Evolutionary conservation across 805 yeast genomes (phyloP).

Genomic region (Starmerella apis): DNA sequence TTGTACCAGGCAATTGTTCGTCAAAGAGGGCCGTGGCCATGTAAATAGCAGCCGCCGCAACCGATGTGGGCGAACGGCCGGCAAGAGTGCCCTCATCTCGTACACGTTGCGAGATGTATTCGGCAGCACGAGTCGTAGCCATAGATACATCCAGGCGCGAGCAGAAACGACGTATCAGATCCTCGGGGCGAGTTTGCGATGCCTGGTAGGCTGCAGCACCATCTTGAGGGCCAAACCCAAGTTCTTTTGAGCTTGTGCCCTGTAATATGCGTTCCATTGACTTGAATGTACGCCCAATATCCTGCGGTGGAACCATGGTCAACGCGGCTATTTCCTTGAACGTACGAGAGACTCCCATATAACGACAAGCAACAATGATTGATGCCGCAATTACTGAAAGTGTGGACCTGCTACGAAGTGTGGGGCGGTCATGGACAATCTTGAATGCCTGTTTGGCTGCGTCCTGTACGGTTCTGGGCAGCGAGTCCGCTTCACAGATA

Average conservation of each 20-base stretch:
- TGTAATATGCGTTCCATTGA: slow-evolving; percentile 61
- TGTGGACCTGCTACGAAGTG: slow-evolving; percentile 79
- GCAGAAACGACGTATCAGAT: slow-evolving; percentile 89
- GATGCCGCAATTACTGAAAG: slow-evolving; percentile 96
- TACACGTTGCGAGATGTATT: slow-evolving; percentile 78
- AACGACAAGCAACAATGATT: slow-evolving; percentile 85
- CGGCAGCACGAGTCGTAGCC: slow-evolving; percentile 84
- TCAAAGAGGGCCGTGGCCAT: slow-evolving; percentile 87
- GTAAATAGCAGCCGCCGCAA: slow-evolving; percentile 94
- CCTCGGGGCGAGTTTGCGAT: slow-evolving; percentile 85
- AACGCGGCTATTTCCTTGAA: slow-evolving; percentile 93
- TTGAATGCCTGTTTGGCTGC: slow-evolving; percentile 96
- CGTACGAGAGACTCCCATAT: slow-evolving; percentile 86
- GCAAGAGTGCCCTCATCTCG: slow-evolving; percentile 88
- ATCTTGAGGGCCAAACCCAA: slow-evolving; percentile 26
- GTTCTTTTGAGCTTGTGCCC: slow-evolving; percentile 29
- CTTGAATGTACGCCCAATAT: slow-evolving; percentile 83
- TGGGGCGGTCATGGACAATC: slow-evolving; percentile 75
- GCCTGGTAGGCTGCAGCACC: slow-evolving; percentile 40
- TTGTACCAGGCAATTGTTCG: slow-evolving; percentile 60
- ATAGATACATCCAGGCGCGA: slow-evolving; percentile 82
- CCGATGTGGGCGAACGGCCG: slow-evolving; percentile 93
- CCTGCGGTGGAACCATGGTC: slow-evolving; percentile 87
- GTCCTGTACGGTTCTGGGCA: slow-evolving; percentile 91
- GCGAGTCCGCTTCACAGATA: slow-evolving; percentile 92